phyloP scores from a whole-genome alignment of 129 eudicot genomes.

The carrot (Daucus carota) region DH1_v3.0 NC_030382.2:41639001-41639500 shows the following conservation, averaged over 20 bases:
- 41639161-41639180: not conserved
- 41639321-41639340: not conserved
- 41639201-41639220: not conserved
- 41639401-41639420: too few species aligned
- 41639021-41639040: slow-evolving; percentile 32
- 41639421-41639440: too few species aligned
- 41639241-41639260: not conserved
- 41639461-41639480: too few species aligned
- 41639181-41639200: not conserved
- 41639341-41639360: too few species aligned
- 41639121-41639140: not conserved
- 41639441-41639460: too few species aligned
- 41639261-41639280: not conserved
- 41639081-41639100: slow-evolving; percentile 7
- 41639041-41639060: slow-evolving; percentile 9
- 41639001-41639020: slow-evolving; percentile 28
- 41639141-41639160: too few species aligned
- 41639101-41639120: slow-evolving; percentile 13
- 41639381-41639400: too few species aligned
- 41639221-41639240: not conserved
- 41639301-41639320: too few species aligned
- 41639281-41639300: not conserved
- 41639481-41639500: too few species aligned
- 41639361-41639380: too few species aligned
- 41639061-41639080: slow-evolving; percentile 9